These are phyloP conservation scores for Lipomyces anomalus DNA, from an alignment of 805 yeast species.

Conservation along the genomic window DNA sequence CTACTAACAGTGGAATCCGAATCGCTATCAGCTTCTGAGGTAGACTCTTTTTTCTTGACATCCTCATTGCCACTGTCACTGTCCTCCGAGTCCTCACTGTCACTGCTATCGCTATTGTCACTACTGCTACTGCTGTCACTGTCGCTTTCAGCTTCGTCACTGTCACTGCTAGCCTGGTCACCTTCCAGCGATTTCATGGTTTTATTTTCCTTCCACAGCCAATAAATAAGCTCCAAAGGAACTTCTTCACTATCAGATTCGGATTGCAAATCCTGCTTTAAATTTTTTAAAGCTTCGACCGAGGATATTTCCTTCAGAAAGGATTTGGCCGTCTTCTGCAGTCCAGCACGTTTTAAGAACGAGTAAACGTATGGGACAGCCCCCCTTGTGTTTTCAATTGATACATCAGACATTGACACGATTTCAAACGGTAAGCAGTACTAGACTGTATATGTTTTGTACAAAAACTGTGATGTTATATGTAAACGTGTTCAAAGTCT, in stretches of 20 bases:
- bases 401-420: neutral
- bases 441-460: too few relatives aligned
- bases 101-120: neutral
- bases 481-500: too few relatives aligned
- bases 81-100: constrained; percentile 1
- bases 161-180: constrained; percentile 3
- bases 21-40: too few relatives aligned
- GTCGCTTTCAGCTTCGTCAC: constrained; percentile 4
- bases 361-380: constrained; percentile 31
- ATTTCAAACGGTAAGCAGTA: too few relatives aligned
- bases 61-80: too few relatives aligned
- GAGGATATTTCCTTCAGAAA: constrained; percentile 29
- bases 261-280: neutral
- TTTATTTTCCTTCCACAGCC: constrained; percentile 29
- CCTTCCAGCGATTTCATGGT: constrained; percentile 27
- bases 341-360: constrained; percentile 32
- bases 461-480: too few relatives aligned
- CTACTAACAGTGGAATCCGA: too few relatives aligned
- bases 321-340: constrained; percentile 31
- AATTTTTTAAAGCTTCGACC: neutral
- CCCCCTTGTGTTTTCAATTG: constrained; percentile 1
- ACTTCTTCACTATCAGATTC: constrained; percentile 5
- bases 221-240: constrained; percentile 31
- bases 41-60: too few relatives aligned
- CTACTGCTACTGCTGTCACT: constrained; percentile 11